phyloP scores from a whole-genome alignment of 169 alveolate genomes.

The Eimeria maxima region DNA sequence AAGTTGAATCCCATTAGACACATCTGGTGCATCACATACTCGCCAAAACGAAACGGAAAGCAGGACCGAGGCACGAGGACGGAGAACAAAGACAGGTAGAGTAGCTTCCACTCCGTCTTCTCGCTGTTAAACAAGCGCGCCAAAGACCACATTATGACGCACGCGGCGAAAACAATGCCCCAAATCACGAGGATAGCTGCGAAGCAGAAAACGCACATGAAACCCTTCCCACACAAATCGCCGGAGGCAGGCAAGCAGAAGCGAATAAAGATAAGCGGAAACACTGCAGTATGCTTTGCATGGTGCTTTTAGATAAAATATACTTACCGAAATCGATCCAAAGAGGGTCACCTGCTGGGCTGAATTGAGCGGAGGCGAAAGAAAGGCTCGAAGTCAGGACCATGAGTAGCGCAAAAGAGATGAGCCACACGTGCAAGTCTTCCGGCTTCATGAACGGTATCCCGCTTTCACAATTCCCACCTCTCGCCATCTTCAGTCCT shows the following conservation, averaged over 20 bases:
- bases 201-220: slow-evolving; percentile 25
- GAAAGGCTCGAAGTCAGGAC: slow-evolving; percentile 63
- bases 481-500: slow-evolving; percentile 53
- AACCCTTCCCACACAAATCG: neutral
- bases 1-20: slow-evolving; percentile 66
- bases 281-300: neutral
- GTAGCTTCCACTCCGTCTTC: slow-evolving; percentile 41
- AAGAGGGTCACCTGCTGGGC: neutral
- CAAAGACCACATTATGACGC: slow-evolving; percentile 66
- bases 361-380: slow-evolving; percentile 34
- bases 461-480: slow-evolving; percentile 31
- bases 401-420: slow-evolving; percentile 54
- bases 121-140: slow-evolving; percentile 30
- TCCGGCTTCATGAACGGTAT: slow-evolving; percentile 30
- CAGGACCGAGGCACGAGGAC: slow-evolving; percentile 50
- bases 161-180: slow-evolving; percentile 49
- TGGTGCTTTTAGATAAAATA: neutral
- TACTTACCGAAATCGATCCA: slow-evolving; percentile 62
- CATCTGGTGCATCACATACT: slow-evolving; percentile 34
- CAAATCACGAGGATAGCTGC: slow-evolving; percentile 64
- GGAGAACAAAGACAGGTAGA: slow-evolving; percentile 31
- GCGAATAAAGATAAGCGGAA: neutral
- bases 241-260: neutral
- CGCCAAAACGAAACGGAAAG: slow-evolving; percentile 49
- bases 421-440: slow-evolving; percentile 73